Evolutionary conservation across 2,329 filamentous ascomycete genomes (phyloP), one percentile per base, ranked within the genome.

Genomic region (Diplocarpon rosae): DNA sequence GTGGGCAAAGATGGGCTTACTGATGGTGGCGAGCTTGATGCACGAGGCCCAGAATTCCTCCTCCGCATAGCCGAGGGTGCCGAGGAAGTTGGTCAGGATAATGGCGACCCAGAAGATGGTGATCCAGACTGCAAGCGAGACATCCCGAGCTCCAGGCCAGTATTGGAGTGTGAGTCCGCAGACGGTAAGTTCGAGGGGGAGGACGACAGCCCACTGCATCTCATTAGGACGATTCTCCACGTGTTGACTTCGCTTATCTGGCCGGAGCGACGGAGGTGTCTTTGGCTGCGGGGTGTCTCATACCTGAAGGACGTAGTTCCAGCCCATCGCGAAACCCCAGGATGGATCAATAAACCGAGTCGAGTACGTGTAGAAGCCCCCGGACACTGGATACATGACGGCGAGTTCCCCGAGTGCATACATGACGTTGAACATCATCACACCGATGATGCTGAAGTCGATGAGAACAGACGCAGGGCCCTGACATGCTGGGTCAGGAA

Each of bases 401-500:
- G 42, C 42, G 14, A 45, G 42, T 45, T 45, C 42, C 39, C 42
- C 42, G 29, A 45, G 42, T 29, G 42, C 36, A 20, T 45, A 45
- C 6, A 45, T 36, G 30, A 45, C 42, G 20, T 45, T 45, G 42
- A 45, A 45, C 29, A 45, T 45, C 42, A 45, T 45, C 7, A 45
- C 30, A 36, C 42, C 42, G 31, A 45, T 45, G 14, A 45, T 45
- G 11, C 33, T 16, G 36, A 45, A 45, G 30, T 45, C 42, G 42
- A 45, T 45, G 17, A 45, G 42, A 4, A 45, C 36, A 29, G 24
- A 45, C 27, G 27, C 42, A 17, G 42, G 42, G 30, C 42, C 42
- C 42, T 45, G 11, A 8, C 10, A 2, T 2, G 3, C 3, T 9
- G 3, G 8, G 12, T 43, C 33, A 43, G 42, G 10, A 27, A 20